These are phyloP conservation scores for Ogataea ganodermae DNA, from an alignment of 805 yeast species.

Conservation along the genomic window DNA sequence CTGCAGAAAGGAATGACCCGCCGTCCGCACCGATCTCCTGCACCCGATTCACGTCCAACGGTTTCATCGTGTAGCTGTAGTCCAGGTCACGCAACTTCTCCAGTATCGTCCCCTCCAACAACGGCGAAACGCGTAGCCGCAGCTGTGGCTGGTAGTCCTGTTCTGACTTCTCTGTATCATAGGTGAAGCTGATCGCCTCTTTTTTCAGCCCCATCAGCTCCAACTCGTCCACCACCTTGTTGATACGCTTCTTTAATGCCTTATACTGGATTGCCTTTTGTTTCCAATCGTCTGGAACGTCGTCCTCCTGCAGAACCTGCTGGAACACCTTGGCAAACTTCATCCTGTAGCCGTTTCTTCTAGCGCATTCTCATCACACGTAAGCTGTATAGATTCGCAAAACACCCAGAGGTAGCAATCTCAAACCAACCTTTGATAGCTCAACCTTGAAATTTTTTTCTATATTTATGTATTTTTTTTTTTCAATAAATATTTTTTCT, in stretches of 20 bases:
- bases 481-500: neutral
- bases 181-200: constrained; percentile 35
- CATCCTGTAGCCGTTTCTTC: constrained; percentile 41
- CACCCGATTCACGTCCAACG: constrained; percentile 8
- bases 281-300: constrained; percentile 68
- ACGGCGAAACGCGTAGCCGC: constrained; percentile 27
- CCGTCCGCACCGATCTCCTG: constrained; percentile 7
- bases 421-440: too few relatives aligned
- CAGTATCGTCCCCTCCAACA: constrained; percentile 20
- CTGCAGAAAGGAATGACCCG: constrained; percentile 20
- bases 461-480: neutral
- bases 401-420: constrained; percentile 7
- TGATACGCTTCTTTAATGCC: constrained; percentile 65
- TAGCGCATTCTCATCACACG: neutral
- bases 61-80: constrained; percentile 22
- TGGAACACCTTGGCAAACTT: constrained; percentile 76
- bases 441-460: neutral
- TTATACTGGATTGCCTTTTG: constrained; percentile 72
- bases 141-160: constrained; percentile 27
- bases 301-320: constrained; percentile 58
- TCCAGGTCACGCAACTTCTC: constrained; percentile 20
- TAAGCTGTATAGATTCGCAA: neutral
- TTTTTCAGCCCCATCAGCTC: constrained; percentile 56
- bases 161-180: constrained; percentile 23
- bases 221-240: constrained; percentile 64